Base-by-base conservation (phyloP, 495 filamentous ascomycete species). In the Penicillium goetzii region DNA sequence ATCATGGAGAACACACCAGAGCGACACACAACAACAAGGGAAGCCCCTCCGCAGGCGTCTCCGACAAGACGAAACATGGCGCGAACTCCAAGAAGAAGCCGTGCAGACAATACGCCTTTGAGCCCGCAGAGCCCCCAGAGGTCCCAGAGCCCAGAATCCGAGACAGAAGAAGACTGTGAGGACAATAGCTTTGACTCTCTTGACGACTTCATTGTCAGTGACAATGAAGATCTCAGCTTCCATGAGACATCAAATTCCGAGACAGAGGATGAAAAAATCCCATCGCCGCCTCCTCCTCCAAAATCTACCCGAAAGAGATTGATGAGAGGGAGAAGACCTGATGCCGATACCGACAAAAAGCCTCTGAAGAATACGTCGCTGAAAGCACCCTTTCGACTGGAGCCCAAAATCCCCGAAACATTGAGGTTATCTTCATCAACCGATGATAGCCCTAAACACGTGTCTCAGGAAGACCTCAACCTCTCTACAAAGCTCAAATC, bases 171-270 rank as follows among this genome's bases (percentile, higher is more conserved):
- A 25, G 66, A 71, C 32, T 57, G 50, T 30, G 66, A 63, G 21
- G 73, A 74, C 53, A 68, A 78, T 68, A 73, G 69, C 58, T 74
- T 71, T 52, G 65, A 76, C 58, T 80, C 77, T 45, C 63, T 80
- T 32, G 77, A 78, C 34, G 78, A 77, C 49, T 82, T 81, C 56
- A 75, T 82, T 68, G 80, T 81, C 55, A 80, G 79, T 52, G 80
- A 82, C 62, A 74, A 81, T 64, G 77, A 80, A 6, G 78, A 80
- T 23, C 38, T 69, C 28, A 82, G 78, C 59, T 80, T 67, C 49
- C 66, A 78, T 63, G 76, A 77, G 47, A 72, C 69, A 59, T 76
- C 77, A 8, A 69, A 71, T 25, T 67, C 68, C 59, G 74, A 80
- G 55, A 67, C 72, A 54, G 74, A 72, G 19, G 64, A 73, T 11